A percentile compares a stretch with the other conserved stretches of the same genome.
These are phyloP conservation scores for Cicer cuneatum DNA, from an alignment of 306 rosid species.

Conservation along the genomic window DNA sequence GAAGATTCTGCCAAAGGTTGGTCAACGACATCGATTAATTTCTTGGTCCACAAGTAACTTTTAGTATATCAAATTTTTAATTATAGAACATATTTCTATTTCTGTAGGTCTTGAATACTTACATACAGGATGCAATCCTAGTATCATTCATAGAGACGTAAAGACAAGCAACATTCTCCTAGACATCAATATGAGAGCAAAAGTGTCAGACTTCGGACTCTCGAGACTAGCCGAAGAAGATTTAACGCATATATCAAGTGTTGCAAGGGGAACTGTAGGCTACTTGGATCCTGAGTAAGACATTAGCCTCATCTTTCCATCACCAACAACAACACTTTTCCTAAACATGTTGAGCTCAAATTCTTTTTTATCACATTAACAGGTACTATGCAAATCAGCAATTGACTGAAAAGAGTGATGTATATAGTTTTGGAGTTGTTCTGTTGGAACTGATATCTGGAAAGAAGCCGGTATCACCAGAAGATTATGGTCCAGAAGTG, in stretches of 20 bases:
- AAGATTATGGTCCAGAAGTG: conserved; percentile 87
- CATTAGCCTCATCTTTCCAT: conserved; percentile 7
- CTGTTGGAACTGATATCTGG: conserved; percentile 90
- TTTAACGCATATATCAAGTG: conserved; percentile 89
- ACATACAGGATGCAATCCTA: conserved; percentile 97
- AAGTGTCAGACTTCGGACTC: conserved; percentile 94
- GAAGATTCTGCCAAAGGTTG: conserved; percentile 98
- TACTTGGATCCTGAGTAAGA: conserved; percentile 98
- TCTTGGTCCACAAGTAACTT: conserved; percentile 36
- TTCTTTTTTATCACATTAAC: neutral
- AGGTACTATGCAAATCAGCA: conserved; percentile 97
- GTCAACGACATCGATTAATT: conserved; percentile 13
- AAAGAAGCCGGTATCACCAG: conserved; percentile 80
- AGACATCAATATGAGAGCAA: conserved; percentile 96
- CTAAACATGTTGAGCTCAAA: conserved; percentile 31
- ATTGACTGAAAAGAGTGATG: conserved; percentile 93
- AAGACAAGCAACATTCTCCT: conserved; percentile 94
- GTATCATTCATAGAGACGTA: conserved; percentile 93
- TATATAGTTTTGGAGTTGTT: conserved; percentile 95
- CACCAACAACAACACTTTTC: conserved; percentile 33
- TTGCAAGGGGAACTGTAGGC: conserved; percentile 94
- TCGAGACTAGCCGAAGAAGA: conserved; percentile 94
- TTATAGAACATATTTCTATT: conserved; percentile 30
- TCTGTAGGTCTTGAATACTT: conserved; percentile 89
- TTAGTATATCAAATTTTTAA: conserved; percentile 34